Conservation (phyloP, 2,329 filamentous ascomycete genomes). For the Calonectria fujianensis region DNA sequence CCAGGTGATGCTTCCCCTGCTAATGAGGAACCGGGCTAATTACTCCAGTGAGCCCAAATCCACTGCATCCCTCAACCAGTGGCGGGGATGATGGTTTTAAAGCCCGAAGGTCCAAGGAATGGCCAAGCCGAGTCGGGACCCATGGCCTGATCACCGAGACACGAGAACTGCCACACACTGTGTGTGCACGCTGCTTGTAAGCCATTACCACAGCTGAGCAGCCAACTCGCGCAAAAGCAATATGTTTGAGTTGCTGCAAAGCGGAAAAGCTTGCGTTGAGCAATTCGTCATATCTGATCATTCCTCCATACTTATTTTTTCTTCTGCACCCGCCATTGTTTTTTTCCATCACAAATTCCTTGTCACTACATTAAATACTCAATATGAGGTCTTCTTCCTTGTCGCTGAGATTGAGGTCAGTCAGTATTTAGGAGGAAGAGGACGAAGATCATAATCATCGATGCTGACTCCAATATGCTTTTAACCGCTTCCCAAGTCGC, state of each 20-base stretch:
- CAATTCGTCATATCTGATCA: neutral
- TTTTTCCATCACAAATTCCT: neutral
- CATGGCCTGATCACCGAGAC: neutral
- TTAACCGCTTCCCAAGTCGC: neutral
- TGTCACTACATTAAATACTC: neutral
- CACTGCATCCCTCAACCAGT: neutral
- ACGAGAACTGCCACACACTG: slow-evolving; percentile 14
- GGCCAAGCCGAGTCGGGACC: slow-evolving; percentile 3
- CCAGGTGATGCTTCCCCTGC: neutral
- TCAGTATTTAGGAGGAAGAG: neutral
- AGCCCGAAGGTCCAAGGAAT: neutral
- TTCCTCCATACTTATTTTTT: neutral
- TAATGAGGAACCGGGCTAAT: neutral
- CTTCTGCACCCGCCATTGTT: too few relatives aligned
- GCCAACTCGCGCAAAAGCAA: slow-evolving; percentile 5
- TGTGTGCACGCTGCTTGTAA: neutral
- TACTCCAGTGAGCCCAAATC: neutral
- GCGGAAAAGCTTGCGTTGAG: neutral
- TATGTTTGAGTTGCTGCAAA: neutral
- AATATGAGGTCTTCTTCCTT: neutral
- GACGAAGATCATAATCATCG: neutral
- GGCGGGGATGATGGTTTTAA: slow-evolving; percentile 28
- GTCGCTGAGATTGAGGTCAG: neutral
- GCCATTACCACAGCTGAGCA: neutral
- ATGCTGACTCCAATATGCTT: neutral